phyloP scores from a whole-genome alignment of 2,329 filamentous ascomycete species.

The Cyphellophora europaea region DNA sequence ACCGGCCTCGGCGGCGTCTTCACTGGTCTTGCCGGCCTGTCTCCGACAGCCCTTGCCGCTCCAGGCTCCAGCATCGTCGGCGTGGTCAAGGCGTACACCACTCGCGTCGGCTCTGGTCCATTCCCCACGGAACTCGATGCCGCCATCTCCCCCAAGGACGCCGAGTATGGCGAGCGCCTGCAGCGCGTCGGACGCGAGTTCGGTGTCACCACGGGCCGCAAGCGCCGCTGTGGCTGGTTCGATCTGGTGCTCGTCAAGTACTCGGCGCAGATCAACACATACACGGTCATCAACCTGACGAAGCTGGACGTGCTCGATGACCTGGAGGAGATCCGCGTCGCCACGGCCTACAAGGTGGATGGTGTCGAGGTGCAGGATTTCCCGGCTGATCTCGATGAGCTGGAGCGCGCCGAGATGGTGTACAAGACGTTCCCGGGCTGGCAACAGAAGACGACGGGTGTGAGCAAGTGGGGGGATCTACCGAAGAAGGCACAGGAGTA shows the following conservation, averaged over 20 bases:
- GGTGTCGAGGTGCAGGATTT: constrained; percentile 45
- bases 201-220: constrained; percentile 52
- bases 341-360: constrained; percentile 45
- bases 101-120: constrained; percentile 49
- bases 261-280: constrained; percentile 46
- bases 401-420: constrained; percentile 41
- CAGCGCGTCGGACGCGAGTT: constrained; percentile 43
- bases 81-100: constrained; percentile 58
- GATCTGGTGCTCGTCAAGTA: constrained; percentile 57
- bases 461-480: constrained; percentile 46
- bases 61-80: constrained; percentile 39
- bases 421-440: constrained; percentile 54
- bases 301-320: constrained; percentile 57
- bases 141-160: constrained; percentile 13
- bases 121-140: constrained; percentile 47
- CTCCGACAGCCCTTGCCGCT: constrained; percentile 46
- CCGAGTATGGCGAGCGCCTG: constrained; percentile 35
- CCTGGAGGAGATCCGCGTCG: constrained; percentile 55
- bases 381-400: constrained; percentile 45
- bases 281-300: constrained; percentile 51
- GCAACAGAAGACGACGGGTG: constrained; percentile 51
- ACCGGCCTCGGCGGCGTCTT: constrained; percentile 41
- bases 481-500: constrained; percentile 50
- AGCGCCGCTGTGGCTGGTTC: constrained; percentile 55
- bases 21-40: constrained; percentile 49